A percentile compares a stretch with the other conserved stretches of the same genome.
These are phyloP conservation scores for Aleurites moluccanus DNA, from an alignment of 441 rosid species.

Conservation along the genomic window DNA sequence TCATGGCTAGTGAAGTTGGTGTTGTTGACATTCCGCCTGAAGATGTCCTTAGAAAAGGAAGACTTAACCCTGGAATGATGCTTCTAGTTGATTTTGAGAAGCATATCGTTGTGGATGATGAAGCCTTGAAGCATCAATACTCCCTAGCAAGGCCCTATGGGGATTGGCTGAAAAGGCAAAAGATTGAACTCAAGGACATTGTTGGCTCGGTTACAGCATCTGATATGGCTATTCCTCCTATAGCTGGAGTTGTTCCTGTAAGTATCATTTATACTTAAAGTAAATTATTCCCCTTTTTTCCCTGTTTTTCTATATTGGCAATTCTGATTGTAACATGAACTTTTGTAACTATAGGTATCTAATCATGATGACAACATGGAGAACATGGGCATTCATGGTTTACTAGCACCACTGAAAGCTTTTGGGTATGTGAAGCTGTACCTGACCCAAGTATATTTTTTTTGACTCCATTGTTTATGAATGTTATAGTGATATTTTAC, in stretches of 20 bases:
- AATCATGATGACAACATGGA: constrained; percentile 80
- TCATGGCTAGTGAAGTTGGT: constrained; percentile 99
- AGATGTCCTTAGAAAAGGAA: constrained; percentile 96
- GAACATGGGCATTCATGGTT: constrained; percentile 91
- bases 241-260: constrained; percentile 76
- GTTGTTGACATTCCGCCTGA: constrained; percentile 95
- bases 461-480: constrained; percentile 11
- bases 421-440: constrained; percentile 71
- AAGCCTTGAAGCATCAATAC: constrained; percentile 95
- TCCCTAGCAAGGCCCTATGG: constrained; percentile 91
- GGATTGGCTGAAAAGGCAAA: constrained; percentile 92
- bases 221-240: constrained; percentile 56
- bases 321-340: constrained; percentile 11
- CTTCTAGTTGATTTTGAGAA: constrained; percentile 98
- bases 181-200: constrained; percentile 77
- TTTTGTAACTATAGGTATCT: constrained; percentile 53
- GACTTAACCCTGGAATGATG: constrained; percentile 99
- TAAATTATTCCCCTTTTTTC: background rate
- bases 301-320: background rate
- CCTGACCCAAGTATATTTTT: background rate
- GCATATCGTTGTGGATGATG: constrained; percentile 93
- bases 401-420: constrained; percentile 90
- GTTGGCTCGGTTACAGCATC: constrained; percentile 67
- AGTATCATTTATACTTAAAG: constrained; percentile 22
- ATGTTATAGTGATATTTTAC: constrained; percentile 17